Evolutionary conservation across 2,329 filamentous ascomycete genomes (phyloP), one percentile per base, ranked within the genome.

Genomic region (Pseudodiploospora longispora): DNA sequence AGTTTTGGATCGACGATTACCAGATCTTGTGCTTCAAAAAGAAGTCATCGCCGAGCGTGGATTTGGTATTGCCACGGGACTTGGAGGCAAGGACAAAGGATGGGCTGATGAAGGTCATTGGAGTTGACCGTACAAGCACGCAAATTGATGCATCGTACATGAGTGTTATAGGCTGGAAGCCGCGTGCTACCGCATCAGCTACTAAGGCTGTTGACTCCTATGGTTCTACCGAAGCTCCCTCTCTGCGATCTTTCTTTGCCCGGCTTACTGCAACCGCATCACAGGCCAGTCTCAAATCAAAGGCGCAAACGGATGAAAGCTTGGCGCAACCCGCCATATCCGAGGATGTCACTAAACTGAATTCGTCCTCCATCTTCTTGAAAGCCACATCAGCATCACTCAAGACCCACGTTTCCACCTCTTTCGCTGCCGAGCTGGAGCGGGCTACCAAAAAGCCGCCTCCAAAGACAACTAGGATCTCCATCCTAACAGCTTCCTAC

Each of bases 381-480:
- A 79, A 89, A 40, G 85, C 95, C 19, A 95, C 86, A 38, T 90
- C 89, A 6, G 90, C 91, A 30, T 78, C 79, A 38, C 82, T 97
- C 30, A 77, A 80, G 54, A 95, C 90, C 1, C 85, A 78, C 38
- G 82, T 96, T 1, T 72, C 78, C 19, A 68, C 76, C 30, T 78
- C 74, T 34, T 88, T 97, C 55, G 82, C 88, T 3, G 75, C 82
- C 1, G 94, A 98, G 60, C 76, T 98, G 8, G 89, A 97, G 66
- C 80, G 94, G 49, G 93, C 94, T 10, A 98, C 94, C 1, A 96
- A 97, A 67, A 98, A 98, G 59, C 87, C 90, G 3, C 93, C 94
- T 1, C 93, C 93, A 1, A 95, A 88, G 60, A 77, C 76, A 8
- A 94, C 93, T 0, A 87, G 82, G 41, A 77, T 98, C 28, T 85